Percentiles rank a stretch among this genome's conserved stretches.
These are phyloP conservation scores for Apiotrichum siamense DNA, from an alignment of 1,284 basidiomycete genomes.

Conservation along the genomic window DNA sequence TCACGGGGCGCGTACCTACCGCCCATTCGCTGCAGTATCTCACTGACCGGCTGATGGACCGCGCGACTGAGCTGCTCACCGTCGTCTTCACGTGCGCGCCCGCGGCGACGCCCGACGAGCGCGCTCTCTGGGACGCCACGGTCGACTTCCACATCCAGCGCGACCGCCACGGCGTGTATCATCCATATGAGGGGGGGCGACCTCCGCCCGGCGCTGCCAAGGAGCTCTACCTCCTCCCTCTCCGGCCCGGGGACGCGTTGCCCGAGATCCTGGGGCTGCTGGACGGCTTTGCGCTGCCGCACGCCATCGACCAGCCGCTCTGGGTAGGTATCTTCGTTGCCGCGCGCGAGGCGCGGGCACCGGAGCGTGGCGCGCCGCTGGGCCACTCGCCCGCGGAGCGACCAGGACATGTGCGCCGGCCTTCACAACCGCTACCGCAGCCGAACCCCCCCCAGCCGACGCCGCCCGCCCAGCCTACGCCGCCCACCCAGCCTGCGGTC, in stretches of 20 bases:
- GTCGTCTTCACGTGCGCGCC: constrained; percentile 61
- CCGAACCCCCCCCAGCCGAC: constrained; percentile 13
- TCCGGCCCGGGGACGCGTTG: constrained; percentile 60
- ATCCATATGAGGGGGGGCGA: constrained; percentile 64
- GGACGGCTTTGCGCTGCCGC: constrained; percentile 67
- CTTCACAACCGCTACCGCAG: constrained; percentile 45
- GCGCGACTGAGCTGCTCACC: constrained; percentile 70
- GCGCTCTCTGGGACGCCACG: constrained; percentile 57
- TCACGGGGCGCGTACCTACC: constrained; percentile 65
- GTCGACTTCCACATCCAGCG: constrained; percentile 65
- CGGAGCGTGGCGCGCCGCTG: background rate
- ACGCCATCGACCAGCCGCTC: constrained; percentile 56
- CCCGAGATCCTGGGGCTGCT: constrained; percentile 82
- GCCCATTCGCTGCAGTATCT: constrained; percentile 66
- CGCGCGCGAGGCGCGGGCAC: constrained; percentile 53
- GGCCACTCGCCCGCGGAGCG: constrained; percentile 4
- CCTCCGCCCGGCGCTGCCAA: constrained; percentile 67
- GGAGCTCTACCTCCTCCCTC: constrained; percentile 81
- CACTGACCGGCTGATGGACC: constrained; percentile 64
- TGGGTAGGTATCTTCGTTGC: constrained; percentile 78
- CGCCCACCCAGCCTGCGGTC: background rate
- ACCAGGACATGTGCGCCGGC: constrained; percentile 26
- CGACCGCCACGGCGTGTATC: constrained; percentile 75
- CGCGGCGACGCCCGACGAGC: constrained; percentile 42
- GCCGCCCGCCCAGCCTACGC: constrained; percentile 6